Conservation (phyloP, 352 stramenopile species). For the Saprolegnia parasitica region DNA sequence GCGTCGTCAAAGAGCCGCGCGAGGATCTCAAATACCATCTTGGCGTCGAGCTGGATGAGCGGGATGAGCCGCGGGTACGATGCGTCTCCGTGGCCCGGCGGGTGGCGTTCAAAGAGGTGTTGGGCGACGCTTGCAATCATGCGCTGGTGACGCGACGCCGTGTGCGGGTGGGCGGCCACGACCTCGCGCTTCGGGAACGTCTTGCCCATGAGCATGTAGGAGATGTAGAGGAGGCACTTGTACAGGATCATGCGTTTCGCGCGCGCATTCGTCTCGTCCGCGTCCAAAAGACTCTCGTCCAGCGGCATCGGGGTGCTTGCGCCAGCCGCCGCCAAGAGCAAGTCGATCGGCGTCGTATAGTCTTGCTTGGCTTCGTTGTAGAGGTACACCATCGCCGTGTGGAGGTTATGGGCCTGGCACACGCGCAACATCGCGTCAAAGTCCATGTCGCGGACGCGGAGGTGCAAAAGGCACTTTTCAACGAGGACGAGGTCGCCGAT, state of each 20-base stretch:
- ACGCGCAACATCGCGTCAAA: constrained; percentile 92
- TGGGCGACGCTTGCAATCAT: constrained; percentile 60
- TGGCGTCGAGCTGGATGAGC: constrained; percentile 71
- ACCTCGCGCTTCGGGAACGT: constrained; percentile 83
- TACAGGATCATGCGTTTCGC: constrained; percentile 71
- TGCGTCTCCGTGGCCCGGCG: constrained; percentile 32
- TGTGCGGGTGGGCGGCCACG: constrained; percentile 44
- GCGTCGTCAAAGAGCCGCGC: constrained; percentile 74
- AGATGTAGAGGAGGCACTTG: constrained; percentile 88
- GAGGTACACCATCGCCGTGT: constrained; percentile 93
- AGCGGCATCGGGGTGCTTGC: constrained; percentile 31
- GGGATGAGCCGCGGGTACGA: constrained; percentile 79
- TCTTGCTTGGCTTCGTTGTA: constrained; percentile 92
- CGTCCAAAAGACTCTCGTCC: constrained; percentile 33
- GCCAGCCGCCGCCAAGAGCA: constrained; percentile 71
- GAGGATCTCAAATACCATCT: constrained; percentile 78
- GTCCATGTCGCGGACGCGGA: constrained; percentile 92
- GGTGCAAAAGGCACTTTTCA: constrained; percentile 91
- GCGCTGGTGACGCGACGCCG: constrained; percentile 51
- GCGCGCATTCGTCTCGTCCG: constrained; percentile 40
- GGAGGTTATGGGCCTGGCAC: constrained; percentile 88
- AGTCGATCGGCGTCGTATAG: constrained; percentile 88
- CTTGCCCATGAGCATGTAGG: constrained; percentile 85
- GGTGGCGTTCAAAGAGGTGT: constrained; percentile 78
- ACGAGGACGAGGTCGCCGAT: constrained; percentile 55